Conservation (phyloP, 129 eudicot genomes). For the Chrysanthemum makinoi region DNA sequence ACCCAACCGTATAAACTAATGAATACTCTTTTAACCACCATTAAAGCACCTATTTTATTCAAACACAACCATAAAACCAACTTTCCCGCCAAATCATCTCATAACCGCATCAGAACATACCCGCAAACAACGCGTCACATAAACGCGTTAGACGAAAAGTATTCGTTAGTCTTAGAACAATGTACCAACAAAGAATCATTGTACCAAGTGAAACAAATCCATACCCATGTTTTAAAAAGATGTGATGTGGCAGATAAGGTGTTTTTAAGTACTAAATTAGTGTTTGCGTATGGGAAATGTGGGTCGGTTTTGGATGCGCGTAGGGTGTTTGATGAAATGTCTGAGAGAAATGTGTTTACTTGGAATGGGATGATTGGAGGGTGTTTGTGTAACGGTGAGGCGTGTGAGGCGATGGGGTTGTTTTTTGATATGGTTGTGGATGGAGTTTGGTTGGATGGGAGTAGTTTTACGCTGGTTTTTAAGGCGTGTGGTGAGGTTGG, state of each 20-base stretch:
- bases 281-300: conserved; percentile 68
- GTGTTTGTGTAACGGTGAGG: conserved; percentile 45
- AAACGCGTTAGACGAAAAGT: conserved; percentile 40
- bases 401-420: conserved; percentile 40
- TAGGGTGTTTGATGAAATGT: conserved; percentile 72
- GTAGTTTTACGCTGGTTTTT: conserved; percentile 47
- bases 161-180: conserved; percentile 55
- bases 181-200: conserved; percentile 56
- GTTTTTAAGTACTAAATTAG: conserved; percentile 71
- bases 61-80: conserved; percentile 11
- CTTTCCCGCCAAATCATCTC: conserved; percentile 20
- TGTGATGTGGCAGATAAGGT: conserved; percentile 22
- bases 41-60: conserved; percentile 22
- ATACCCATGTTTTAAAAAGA: conserved; percentile 55
- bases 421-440: conserved; percentile 48
- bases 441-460: conserved; percentile 55
- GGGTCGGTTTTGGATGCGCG: conserved; percentile 54
- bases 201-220: conserved; percentile 56
- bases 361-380: conserved; percentile 95
- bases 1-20: background rate
- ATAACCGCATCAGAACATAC: conserved; percentile 24
- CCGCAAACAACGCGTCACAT: conserved; percentile 20
- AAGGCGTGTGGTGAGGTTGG: conserved; percentile 61
- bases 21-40: conserved; percentile 9
- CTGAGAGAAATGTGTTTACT: conserved; percentile 61